Base-by-base conservation (phyloP, 176 grass and related monocot genomes). In the Coix lacrymajobi region DNA sequence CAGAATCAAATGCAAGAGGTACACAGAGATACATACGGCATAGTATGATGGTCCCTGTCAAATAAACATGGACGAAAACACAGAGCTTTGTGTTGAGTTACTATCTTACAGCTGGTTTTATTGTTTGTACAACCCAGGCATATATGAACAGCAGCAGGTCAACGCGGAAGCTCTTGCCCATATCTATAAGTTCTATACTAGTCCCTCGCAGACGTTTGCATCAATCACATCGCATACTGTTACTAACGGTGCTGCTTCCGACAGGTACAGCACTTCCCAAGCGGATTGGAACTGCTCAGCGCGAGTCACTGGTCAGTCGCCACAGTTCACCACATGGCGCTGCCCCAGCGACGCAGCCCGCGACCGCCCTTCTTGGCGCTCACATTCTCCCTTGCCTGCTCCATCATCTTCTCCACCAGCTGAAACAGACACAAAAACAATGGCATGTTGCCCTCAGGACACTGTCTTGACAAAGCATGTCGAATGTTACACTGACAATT, bases 341-440 rank as follows among this genome's bases (percentile, higher is more conserved):
- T 92, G 71, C 76, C 72, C 70, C 52, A 77, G 29, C 87, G 84
- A 17, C 63, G 63, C 6, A 75, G 16, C 57, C 30, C 28, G 24
- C 24, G 25, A 26, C 36, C 66, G 9, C 68, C 61, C 70, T 81
- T 87, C 76, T 60, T 83, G 22, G 76, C 70, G 14, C 82, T 92
- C 43, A 22, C 31, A 29, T 79, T 86, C 79, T 79, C 87, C 63
- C 36, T 78, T 8, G 90, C 82, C 75, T 65, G 84, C 65, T 86
- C 84, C 4, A 79, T 77, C 80, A 84, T 89, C 76, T 76, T 86
- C 80, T 81, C 87, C 77, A 87, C 29, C 25, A 92, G 67, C 90
- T 92, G 87, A 51, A 77, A 87, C 39, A 80, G 25, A 76, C 43
- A 77, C 40, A 24, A 46, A 64, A 22, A 22, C 9, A 43, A 77